Evolutionary conservation across 305 asterid species (phyloP), one percentile per base, ranked within the genome.

Genomic region (Fraxinus nigra): DNA sequence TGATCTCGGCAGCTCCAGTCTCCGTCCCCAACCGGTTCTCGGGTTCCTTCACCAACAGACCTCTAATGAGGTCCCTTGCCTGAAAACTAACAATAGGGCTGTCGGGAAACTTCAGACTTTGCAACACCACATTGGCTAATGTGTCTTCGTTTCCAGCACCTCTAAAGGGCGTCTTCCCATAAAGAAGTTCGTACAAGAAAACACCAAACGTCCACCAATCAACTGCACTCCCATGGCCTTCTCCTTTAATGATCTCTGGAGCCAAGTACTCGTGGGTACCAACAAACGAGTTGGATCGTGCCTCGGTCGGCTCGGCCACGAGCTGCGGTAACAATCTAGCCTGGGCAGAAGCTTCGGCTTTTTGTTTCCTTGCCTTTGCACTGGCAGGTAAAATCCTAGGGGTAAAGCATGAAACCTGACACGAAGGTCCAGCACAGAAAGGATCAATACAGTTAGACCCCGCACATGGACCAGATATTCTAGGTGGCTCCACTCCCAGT

Each of bases 151-250:
- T 95, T 16, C 92, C 93, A 18, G 84, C 81, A 8, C 99, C 99
- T 89, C 89, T 94, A 77, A 94, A 95, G 24, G 99, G 99, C 13
- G 99, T 94, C 86, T 89, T 93, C 34, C 99, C 99, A 4, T 91
- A 95, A 20, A 95, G 89, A 88, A 95, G 99, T 87, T 95, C 99
- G 9, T 92, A 95, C 7, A 95, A 90, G 32, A 95, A 91, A 11
- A 95, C 89, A 3, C 99, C 99, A 5, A 95, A 85, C 0, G 96
- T 94, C 99, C 99, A 95, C 99, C 99, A 95, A 82, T 95, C 99
- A n/a, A 95, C 99, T 3, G 97, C 97, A 63, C 98, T 92, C 4
- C 99, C 99, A 13, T 95, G 99, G 4, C 98, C 97, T 75, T 95
- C 99, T 0, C 99, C 99, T 83, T 91, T 94, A 84, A 95, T 93